These are phyloP conservation scores for Rhynchospora breviuscula DNA, from an alignment of 176 grass and related monocot genomes.

Conservation along the genomic window DNA sequence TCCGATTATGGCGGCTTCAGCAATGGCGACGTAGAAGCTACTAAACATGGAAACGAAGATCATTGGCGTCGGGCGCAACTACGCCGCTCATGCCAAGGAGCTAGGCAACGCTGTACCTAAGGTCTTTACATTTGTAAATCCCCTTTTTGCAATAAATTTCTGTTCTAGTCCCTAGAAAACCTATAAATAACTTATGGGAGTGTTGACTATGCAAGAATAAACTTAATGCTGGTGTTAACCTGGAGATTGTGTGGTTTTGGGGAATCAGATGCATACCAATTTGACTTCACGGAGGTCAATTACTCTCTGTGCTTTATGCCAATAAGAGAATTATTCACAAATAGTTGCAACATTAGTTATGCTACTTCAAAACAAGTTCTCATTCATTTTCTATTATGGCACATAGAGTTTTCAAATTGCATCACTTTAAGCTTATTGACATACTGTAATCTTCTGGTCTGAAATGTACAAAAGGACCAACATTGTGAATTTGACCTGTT, in stretches of 20 bases:
- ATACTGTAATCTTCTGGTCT: neutral
- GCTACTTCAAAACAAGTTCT: neutral
- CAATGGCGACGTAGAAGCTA: conserved; percentile 47
- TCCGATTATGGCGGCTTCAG: conserved; percentile 32
- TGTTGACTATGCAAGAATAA: neutral
- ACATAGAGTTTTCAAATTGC: neutral
- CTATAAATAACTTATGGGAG: neutral
- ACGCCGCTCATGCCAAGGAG: conserved; percentile 73
- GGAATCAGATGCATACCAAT: too few relatives aligned
- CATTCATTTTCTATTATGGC: neutral
- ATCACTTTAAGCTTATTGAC: neutral
- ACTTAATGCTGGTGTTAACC: neutral
- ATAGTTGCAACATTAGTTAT: neutral
- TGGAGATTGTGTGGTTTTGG: neutral
- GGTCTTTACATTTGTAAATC: conserved; percentile 11
- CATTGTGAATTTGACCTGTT: neutral
- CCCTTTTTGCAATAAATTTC: neutral
- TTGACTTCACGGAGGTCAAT: neutral
- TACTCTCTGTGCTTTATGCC: neutral
- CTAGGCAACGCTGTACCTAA: conserved; percentile 89
- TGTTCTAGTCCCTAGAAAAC: neutral
- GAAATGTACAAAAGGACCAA: neutral
- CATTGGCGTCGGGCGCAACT: conserved; percentile 76
- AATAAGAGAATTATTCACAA: neutral
- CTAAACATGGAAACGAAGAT: conserved; percentile 76